Evolutionary conservation across 345 rosid species (phyloP), one percentile per base, ranked within the genome.

Genomic region (Crucihimalaya himalaica): DNA sequence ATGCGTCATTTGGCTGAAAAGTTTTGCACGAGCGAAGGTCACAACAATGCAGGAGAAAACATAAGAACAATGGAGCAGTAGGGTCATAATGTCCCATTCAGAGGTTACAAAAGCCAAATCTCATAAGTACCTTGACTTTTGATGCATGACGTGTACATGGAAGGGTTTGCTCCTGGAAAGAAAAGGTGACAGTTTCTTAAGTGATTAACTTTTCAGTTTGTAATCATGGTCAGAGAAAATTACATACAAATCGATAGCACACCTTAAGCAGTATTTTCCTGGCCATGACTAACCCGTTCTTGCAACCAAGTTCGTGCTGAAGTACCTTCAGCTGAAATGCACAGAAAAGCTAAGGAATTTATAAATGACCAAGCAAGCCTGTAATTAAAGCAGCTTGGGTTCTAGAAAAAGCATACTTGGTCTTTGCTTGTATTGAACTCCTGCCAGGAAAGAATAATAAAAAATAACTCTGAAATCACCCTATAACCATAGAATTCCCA

Each of bases 251-350:
- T 35, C 9, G 13, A 70, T 60, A 63, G 8, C 71, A 54, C n/a
- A 70, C 71, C 63, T 65, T 59, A 40, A 56, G 80, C 62, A 13
- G 63, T 23, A 14, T 16, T 59, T 71, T 74, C 70, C 61, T 79
- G 32, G 81, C 86, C 63, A 68, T 64, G 72, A 81, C 81, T 79
- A 87, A 37, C 57, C 80, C 83, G 52, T 80, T 83, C 78, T 79
- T 86, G 79, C 92, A 88, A 55, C 87, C 86, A 72, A 91, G 85
- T 74, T 91, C 92, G 78, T 91, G 97, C 21, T 83, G 84, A 79
- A 86, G 88, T 61, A 72, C 61, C 78, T 76, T 83, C 25, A 88
- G 81, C 94, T 91, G 83, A 70, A 81, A 67, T n/a, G 48, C 52
- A 57, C 55, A 75, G 42, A 80, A 66, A 34, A 61, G 78, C 72